phyloP scores from a whole-genome alignment of 495 filamentous ascomycete species.

The Aspergillus taichungensis region DNA sequence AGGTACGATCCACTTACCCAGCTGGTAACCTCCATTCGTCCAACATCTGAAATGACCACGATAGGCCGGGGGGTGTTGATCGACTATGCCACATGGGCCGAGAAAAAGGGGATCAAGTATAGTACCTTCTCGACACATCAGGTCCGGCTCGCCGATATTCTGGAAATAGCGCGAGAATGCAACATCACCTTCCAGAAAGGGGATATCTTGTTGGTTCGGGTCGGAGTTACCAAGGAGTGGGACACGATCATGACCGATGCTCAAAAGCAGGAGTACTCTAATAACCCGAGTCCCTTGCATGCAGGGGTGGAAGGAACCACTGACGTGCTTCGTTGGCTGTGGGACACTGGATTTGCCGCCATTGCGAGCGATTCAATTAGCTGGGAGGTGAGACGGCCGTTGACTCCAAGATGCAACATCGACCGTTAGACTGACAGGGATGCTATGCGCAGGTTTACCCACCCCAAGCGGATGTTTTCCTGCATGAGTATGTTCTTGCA shows the following conservation, averaged over 20 bases:
- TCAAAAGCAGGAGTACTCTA: constrained; percentile 23
- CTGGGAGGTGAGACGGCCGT: constrained; percentile 30
- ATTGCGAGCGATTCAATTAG: constrained; percentile 41
- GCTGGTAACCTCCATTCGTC: background rate
- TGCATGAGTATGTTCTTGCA: constrained; percentile 46
- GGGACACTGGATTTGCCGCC: constrained; percentile 41
- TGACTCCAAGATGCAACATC: constrained; percentile 1
- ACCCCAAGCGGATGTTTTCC: constrained; percentile 24
- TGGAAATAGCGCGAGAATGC: constrained; percentile 26
- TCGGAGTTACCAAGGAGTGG: constrained; percentile 38
- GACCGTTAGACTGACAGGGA: constrained; percentile 1
- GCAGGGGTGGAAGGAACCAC: constrained; percentile 37
- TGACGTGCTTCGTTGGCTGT: constrained; percentile 37
- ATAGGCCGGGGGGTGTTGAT: constrained; percentile 47
- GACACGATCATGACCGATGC: constrained; percentile 27
- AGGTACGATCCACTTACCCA: constrained; percentile 16
- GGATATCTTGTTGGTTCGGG: constrained; percentile 46
- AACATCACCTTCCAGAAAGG: constrained; percentile 34
- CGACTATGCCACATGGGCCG: constrained; percentile 44
- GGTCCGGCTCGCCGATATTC: constrained; percentile 33
- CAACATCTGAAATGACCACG: background rate
- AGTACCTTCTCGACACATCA: constrained; percentile 29
- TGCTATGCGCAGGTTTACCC: constrained; percentile 19
- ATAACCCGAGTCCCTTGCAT: constrained; percentile 17
- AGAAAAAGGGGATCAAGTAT: constrained; percentile 26